Conservation (phyloP, 805 yeast species). For the Cyberlindnera saturnus region DNA sequence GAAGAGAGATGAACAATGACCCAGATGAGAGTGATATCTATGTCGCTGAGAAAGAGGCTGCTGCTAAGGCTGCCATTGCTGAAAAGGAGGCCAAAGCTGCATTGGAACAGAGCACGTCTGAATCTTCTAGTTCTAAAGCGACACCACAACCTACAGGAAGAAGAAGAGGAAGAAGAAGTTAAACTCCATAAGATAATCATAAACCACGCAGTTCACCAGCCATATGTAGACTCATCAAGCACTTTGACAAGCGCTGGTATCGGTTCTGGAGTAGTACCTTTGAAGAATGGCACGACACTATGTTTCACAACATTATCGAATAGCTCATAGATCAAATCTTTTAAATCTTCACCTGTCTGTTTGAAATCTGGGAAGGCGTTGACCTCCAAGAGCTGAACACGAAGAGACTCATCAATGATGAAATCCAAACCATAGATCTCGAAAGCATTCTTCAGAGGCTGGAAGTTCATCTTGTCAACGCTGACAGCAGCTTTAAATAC, state of each 20-base stretch:
- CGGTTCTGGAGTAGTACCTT: constrained; percentile 6
- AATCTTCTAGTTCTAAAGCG: constrained; percentile 3
- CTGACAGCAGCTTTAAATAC: constrained; percentile 74
- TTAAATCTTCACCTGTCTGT: constrained; percentile 82
- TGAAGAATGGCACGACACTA: constrained; percentile 45
- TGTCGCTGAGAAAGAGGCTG: constrained; percentile 26
- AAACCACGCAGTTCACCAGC: constrained; percentile 25
- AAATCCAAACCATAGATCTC: constrained; percentile 91
- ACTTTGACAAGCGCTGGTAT: constrained; percentile 32
- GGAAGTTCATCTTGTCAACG: constrained; percentile 80
- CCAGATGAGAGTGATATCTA: constrained; percentile 40
- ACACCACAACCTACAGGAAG: constrained; percentile 15
- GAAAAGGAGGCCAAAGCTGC: constrained; percentile 12
- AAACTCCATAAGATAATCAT: neutral
- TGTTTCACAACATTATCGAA: constrained; percentile 50
- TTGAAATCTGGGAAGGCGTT: constrained; percentile 96
- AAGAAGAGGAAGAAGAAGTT: constrained; percentile 15
- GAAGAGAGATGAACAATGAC: constrained; percentile 73
- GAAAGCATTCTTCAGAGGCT: constrained; percentile 72
- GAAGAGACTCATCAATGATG: constrained; percentile 50
- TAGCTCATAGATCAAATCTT: constrained; percentile 56
- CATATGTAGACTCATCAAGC: constrained; percentile 29
- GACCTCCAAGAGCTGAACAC: constrained; percentile 69
- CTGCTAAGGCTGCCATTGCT: constrained; percentile 15
- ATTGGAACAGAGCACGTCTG: constrained; percentile 6